A percentile compares a stretch with the other conserved stretches of the same genome.
These are phyloP conservation scores for Trifolium subterraneum DNA, from an alignment of 306 rosid genomes.

Conservation along the genomic window DNA sequence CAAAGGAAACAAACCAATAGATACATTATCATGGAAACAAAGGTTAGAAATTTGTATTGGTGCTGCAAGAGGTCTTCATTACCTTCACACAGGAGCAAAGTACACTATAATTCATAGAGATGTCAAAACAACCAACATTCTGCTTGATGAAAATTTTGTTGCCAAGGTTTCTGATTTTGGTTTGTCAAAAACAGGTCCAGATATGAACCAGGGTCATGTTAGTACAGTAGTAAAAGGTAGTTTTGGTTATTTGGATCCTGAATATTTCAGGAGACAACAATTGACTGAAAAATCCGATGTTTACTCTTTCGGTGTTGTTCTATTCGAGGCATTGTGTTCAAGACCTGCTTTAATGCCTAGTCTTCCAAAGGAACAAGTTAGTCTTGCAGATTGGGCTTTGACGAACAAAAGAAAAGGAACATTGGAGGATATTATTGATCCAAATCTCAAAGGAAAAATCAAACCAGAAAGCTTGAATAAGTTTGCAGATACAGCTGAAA, in stretches of 20 bases:
- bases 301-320: constrained; percentile 63
- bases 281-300: constrained; percentile 65
- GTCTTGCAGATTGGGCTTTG: constrained; percentile 64
- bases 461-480: constrained; percentile 57
- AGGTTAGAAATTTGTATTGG: constrained; percentile 69
- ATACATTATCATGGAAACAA: constrained; percentile 57
- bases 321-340: constrained; percentile 57
- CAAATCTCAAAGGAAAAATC: constrained; percentile 48
- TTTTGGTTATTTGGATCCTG: constrained; percentile 65
- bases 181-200: constrained; percentile 61
- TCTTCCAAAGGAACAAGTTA: constrained; percentile 60
- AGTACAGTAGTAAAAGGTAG: constrained; percentile 67
- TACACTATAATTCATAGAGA: constrained; percentile 69
- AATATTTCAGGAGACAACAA: constrained; percentile 66
- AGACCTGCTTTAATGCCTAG: constrained; percentile 57
- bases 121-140: constrained; percentile 63
- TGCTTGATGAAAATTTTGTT: constrained; percentile 59
- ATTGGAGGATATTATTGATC: constrained; percentile 56
- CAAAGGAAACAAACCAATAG: constrained; percentile 49
- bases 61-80: constrained; percentile 68
- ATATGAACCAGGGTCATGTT: constrained; percentile 57
- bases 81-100: constrained; percentile 64
- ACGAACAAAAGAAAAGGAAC: constrained; percentile 52
- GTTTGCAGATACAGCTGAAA: constrained; percentile 58
- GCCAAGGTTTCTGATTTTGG: constrained; percentile 72